These are phyloP conservation scores for Protomyces gravidus DNA, from an alignment of 1,139 yeast species.

Conservation along the genomic window DNA sequence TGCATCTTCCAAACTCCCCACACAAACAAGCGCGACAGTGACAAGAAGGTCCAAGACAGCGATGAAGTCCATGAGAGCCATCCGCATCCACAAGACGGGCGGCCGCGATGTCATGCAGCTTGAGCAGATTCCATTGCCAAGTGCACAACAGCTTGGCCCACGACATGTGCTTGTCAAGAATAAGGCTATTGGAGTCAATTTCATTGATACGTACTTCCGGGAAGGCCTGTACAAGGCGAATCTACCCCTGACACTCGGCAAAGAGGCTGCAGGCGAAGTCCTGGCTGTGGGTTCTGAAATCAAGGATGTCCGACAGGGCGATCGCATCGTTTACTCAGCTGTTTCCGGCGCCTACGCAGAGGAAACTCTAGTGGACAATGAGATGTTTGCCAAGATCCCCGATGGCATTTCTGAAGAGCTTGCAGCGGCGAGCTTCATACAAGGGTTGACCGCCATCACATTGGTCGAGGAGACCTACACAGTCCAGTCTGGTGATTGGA, in stretches of 20 bases:
- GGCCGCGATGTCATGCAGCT: slow-evolving; percentile 55
- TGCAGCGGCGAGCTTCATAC: slow-evolving; percentile 61
- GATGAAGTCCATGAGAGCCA: slow-evolving; percentile 52
- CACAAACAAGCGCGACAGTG: no score
- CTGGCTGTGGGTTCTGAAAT: slow-evolving; percentile 65
- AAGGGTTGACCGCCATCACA: slow-evolving; percentile 75
- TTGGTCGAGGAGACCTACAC: slow-evolving; percentile 61
- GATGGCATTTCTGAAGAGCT: slow-evolving; percentile 47
- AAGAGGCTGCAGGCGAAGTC: slow-evolving; percentile 76
- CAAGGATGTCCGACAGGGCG: slow-evolving; percentile 59
- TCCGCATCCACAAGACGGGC: slow-evolving; percentile 54
- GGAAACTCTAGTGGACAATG: slow-evolving; percentile 70
- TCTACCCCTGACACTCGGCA: slow-evolving; percentile 47
- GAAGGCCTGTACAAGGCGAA: slow-evolving; percentile 61
- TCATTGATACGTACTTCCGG: slow-evolving; percentile 76
- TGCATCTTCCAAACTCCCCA: no score
- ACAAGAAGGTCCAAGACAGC: neutral
- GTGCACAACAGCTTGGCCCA: slow-evolving; percentile 44
- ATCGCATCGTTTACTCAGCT: slow-evolving; percentile 60
- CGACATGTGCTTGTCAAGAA: slow-evolving; percentile 57
- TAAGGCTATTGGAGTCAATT: slow-evolving; percentile 71
- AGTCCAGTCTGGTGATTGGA: slow-evolving; percentile 63
- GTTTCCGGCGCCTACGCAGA: slow-evolving; percentile 36
- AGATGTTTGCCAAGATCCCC: slow-evolving; percentile 49
- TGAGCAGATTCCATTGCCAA: slow-evolving; percentile 55